phyloP scores from a whole-genome alignment of 352 stramenopile species.

The Globisporangium middletonii region DNA sequence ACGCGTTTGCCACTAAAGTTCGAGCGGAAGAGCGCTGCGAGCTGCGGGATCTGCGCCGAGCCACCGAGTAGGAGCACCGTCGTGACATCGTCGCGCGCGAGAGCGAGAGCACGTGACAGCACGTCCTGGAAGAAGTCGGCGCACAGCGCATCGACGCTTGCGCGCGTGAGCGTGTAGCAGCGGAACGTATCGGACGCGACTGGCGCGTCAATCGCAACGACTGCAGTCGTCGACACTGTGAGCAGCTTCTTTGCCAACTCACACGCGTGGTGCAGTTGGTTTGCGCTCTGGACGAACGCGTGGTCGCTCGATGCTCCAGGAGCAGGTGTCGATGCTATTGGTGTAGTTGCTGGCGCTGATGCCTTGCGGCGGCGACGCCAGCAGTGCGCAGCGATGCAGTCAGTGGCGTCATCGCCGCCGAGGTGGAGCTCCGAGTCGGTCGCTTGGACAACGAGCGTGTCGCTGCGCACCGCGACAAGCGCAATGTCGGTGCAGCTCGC shows the following conservation, averaged over 20 bases:
- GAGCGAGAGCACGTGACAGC: background rate
- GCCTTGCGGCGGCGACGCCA: background rate
- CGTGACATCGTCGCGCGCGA: slow-evolving; percentile 18
- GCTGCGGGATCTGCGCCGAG: slow-evolving; percentile 20
- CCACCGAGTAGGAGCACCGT: slow-evolving; percentile 28
- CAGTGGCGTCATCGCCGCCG: slow-evolving; percentile 20
- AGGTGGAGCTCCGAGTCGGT: slow-evolving; percentile 9
- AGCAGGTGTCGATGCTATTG: background rate
- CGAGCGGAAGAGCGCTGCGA: slow-evolving; percentile 17
- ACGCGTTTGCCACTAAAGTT: slow-evolving; percentile 14
- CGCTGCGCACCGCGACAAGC: slow-evolving; percentile 10
- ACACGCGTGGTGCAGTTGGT: slow-evolving; percentile 26
- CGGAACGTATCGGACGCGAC: slow-evolving; percentile 14
- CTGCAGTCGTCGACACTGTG: slow-evolving; percentile 21
- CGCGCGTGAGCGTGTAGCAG: slow-evolving; percentile 26
- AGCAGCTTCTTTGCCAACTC: slow-evolving; percentile 41
- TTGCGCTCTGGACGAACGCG: slow-evolving; percentile 5
- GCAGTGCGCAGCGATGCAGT: slow-evolving; percentile 21
- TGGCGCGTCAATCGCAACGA: slow-evolving; percentile 27
- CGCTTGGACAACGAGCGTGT: slow-evolving; percentile 9
- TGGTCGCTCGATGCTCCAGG: background rate
- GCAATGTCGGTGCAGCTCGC: slow-evolving; percentile 16
- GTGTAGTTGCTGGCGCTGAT: background rate
- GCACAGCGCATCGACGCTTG: slow-evolving; percentile 33
- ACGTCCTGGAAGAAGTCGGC: slow-evolving; percentile 24